These are phyloP conservation scores for Sporothrix phasma DNA, from an alignment of 2,329 filamentous ascomycete species.

Conservation along the genomic window DNA sequence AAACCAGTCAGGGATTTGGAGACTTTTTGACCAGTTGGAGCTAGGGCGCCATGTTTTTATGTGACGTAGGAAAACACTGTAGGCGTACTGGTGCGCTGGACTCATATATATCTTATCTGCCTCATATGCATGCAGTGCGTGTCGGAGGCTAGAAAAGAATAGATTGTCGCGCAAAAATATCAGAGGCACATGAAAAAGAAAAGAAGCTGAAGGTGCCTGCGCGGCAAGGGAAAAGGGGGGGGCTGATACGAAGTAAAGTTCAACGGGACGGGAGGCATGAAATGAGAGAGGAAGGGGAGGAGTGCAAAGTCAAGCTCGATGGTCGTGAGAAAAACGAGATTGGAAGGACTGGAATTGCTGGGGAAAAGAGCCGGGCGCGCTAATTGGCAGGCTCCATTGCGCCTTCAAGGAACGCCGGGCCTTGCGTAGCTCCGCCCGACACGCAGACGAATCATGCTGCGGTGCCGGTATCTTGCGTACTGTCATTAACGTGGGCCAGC, in stretches of 20 bases:
- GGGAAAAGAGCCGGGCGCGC: neutral
- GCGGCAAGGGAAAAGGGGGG: neutral
- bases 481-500: neutral
- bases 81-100: neutral
- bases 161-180: neutral
- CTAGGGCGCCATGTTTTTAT: neutral
- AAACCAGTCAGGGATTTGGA: neutral
- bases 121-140: neutral
- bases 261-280: neutral
- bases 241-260: neutral
- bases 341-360: neutral
- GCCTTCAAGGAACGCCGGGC: neutral
- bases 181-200: neutral
- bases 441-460: neutral
- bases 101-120: too few species aligned
- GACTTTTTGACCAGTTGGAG: neutral
- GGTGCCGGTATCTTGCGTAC: neutral
- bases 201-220: neutral
- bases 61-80: neutral
- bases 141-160: neutral
- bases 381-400: neutral
- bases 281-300: neutral
- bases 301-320: neutral
- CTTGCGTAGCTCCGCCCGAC: neutral
- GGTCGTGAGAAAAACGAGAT: conserved; percentile 2